Conservation (phyloP, 768 basidiomycete genomes). For the Naganishia randhawae region DNA sequence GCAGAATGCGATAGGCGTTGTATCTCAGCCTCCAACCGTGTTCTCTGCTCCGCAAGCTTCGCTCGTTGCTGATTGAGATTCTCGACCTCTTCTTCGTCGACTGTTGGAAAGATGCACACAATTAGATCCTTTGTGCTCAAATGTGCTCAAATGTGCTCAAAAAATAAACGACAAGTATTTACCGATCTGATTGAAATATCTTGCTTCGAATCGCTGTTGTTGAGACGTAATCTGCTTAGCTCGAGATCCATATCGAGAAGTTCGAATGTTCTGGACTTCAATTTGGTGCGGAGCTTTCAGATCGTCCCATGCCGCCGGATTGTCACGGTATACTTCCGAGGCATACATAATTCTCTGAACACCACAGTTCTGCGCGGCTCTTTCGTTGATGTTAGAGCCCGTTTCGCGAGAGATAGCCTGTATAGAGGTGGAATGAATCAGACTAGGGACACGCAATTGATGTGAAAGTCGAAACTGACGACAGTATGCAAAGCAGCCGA, state of each 20-base stretch:
- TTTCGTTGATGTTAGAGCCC: background rate
- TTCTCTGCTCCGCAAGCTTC: conserved; percentile 5
- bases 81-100: conserved; percentile 14
- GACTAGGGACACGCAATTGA: background rate
- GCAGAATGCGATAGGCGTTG: conserved; percentile 7
- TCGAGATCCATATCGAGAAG: conserved; percentile 11
- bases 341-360: conserved; percentile 7
- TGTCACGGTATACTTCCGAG: conserved; percentile 1
- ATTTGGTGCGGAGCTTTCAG: conserved; percentile 3
- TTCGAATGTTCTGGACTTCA: conserved; percentile 14
- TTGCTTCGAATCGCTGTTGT: conserved; percentile 8
- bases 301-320: conserved; percentile 11
- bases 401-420: conserved; percentile 17
- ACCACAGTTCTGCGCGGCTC: background rate
- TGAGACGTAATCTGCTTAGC: conserved; percentile 16
- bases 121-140: background rate
- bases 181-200: conserved; percentile 20
- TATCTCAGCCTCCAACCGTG: conserved; percentile 1
- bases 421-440: background rate
- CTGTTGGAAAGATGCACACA: background rate
- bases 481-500: conserved; percentile 68
- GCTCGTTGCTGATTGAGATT: conserved; percentile 5
- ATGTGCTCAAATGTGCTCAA: too few relatives aligned
- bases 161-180: background rate
- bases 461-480: conserved; percentile 52